phyloP scores from a whole-genome alignment of 1,284 basidiomycete genomes.

The Phaffia rhodozyma region DNA sequence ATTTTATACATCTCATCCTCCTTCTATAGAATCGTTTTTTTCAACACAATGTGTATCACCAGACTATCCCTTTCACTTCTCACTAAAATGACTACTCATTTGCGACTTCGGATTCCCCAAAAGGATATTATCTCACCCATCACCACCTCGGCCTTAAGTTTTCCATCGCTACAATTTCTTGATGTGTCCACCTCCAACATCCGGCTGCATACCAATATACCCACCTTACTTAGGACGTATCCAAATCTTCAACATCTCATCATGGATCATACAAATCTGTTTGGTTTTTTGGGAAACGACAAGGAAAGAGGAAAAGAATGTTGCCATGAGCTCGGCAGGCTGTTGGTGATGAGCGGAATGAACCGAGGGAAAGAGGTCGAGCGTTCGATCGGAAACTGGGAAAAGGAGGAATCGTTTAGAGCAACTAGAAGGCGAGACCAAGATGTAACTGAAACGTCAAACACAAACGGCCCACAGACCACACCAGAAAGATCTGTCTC shows the following conservation, averaged over 20 bases:
- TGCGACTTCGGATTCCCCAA: slow-evolving; percentile 33
- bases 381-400: slow-evolving; percentile 30
- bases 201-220: slow-evolving; percentile 31
- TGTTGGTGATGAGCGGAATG: slow-evolving; percentile 27
- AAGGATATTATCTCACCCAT: slow-evolving; percentile 33
- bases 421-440: slow-evolving; percentile 9
- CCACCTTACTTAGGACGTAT: slow-evolving; percentile 28
- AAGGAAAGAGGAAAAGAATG: slow-evolving; percentile 30
- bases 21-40: slow-evolving; percentile 32
- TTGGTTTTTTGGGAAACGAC: slow-evolving; percentile 33
- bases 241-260: slow-evolving; percentile 33
- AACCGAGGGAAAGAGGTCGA: slow-evolving; percentile 33
- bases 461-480: slow-evolving; percentile 18
- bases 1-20: neutral
- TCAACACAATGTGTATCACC: slow-evolving; percentile 34
- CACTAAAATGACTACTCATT: slow-evolving; percentile 31
- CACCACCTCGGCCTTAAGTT: slow-evolving; percentile 21
- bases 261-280: slow-evolving; percentile 36
- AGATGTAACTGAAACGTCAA: slow-evolving; percentile 15
- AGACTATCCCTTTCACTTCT: slow-evolving; percentile 31
- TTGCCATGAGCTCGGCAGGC: slow-evolving; percentile 30
- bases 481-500: slow-evolving; percentile 4
- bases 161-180: slow-evolving; percentile 32
- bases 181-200: slow-evolving; percentile 39
- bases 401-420: slow-evolving; percentile 22